These are phyloP conservation scores for Prunus kanzakura DNA, from an alignment of 306 rosid species.

Conservation along the genomic window DNA sequence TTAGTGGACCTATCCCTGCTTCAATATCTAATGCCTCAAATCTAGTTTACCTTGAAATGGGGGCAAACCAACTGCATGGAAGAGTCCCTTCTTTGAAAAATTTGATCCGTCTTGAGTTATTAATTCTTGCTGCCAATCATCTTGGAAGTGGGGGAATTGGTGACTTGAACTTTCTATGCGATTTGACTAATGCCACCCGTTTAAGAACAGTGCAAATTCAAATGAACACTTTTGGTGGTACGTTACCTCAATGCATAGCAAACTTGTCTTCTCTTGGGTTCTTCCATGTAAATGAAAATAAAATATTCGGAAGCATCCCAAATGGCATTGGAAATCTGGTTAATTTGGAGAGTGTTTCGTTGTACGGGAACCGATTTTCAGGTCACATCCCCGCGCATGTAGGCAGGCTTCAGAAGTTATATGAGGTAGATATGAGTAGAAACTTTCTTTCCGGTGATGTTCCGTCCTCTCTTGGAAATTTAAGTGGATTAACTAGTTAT, in stretches of 20 bases:
- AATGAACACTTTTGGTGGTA: background rate
- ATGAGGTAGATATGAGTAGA: accelerated
- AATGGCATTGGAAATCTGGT: background rate
- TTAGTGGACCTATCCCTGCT: background rate
- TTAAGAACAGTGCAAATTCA: background rate
- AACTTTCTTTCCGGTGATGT: background rate
- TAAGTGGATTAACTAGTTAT: background rate
- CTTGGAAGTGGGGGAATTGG: background rate
- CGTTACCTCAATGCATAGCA: background rate
- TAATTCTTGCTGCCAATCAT: too few relatives aligned
- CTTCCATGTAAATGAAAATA: background rate
- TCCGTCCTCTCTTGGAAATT: constrained; percentile 2
- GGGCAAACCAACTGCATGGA: background rate
- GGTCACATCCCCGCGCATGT: background rate
- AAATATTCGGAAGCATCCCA: background rate
- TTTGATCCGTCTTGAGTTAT: background rate
- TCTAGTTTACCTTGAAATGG: background rate
- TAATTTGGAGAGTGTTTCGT: background rate
- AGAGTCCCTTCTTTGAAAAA: background rate
- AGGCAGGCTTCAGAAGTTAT: background rate
- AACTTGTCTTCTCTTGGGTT: background rate
- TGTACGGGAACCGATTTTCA: background rate
- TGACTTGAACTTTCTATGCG: background rate
- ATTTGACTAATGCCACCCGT: background rate
- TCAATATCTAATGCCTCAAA: background rate